Percentiles rank a stretch among this genome's conserved stretches.
phyloP scores from a whole-genome alignment of 2,329 filamentous ascomycete genomes.

The Penicillium sp. region DNA sequence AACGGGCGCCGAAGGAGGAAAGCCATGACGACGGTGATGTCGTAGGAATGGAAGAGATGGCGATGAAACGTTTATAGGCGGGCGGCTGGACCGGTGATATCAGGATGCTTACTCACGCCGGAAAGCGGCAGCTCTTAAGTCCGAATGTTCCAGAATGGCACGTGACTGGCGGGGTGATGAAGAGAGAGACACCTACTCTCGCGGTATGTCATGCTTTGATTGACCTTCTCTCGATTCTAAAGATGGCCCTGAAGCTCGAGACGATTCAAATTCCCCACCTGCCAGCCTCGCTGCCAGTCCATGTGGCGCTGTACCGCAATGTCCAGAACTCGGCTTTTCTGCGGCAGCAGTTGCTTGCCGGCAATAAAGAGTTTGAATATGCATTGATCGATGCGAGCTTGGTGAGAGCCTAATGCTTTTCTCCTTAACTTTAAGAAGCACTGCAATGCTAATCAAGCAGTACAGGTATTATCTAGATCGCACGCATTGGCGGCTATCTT shows the following conservation, averaged over 20 bases:
- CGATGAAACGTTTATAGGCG: conserved; percentile 24
- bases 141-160: conserved; percentile 27
- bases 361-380: conserved; percentile 87
- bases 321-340: conserved; percentile 78
- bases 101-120: conserved; percentile 27
- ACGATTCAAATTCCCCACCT: conserved; percentile 75
- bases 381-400: conserved; percentile 85
- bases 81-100: conserved; percentile 27
- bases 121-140: conserved; percentile 24
- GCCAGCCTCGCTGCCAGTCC: conserved; percentile 65
- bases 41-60: conserved; percentile 11
- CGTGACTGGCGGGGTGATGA: conserved; percentile 12
- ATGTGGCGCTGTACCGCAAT: conserved; percentile 73
- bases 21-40: conserved; percentile 54
- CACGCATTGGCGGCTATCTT: conserved; percentile 77
- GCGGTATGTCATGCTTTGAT: conserved; percentile 18
- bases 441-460: conserved; percentile 11
- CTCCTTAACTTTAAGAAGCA: neutral
- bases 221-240: conserved; percentile 4
- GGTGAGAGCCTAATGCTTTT: conserved; percentile 44
- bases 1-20: conserved; percentile 67
- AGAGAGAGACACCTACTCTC: conserved; percentile 1
- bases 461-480: conserved; percentile 67
- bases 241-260: conserved; percentile 54
- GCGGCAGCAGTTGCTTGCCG: conserved; percentile 78